phyloP scores from a whole-genome alignment of 2,329 filamentous ascomycete genomes.

The Botrytis byssoidea region DNA sequence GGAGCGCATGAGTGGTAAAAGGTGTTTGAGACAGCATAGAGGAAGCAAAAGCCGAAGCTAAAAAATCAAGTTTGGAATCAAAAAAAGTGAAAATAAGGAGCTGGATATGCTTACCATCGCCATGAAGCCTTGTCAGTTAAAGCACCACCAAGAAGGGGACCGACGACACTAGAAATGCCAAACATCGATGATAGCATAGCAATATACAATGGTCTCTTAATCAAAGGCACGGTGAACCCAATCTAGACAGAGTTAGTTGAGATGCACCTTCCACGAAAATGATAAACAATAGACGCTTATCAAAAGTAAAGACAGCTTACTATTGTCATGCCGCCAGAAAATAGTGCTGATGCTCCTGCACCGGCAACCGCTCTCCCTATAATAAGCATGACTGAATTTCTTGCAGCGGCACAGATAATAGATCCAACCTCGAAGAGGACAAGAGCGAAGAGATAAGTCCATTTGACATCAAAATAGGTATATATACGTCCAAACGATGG shows the following conservation, averaged over 20 bases:
- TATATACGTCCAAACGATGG: slow-evolving; percentile 40
- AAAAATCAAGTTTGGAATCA: neutral
- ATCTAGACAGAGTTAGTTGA: slow-evolving; percentile 35
- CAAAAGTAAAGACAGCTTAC: neutral
- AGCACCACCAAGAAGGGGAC: slow-evolving; percentile 42
- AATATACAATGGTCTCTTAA: slow-evolving; percentile 38
- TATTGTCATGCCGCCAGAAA: slow-evolving; percentile 36
- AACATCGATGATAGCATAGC: slow-evolving; percentile 39
- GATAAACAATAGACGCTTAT: too few relatives aligned
- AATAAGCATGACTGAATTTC: slow-evolving; percentile 40
- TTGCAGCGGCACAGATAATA: slow-evolving; percentile 40
- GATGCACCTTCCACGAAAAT: neutral
- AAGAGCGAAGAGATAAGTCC: slow-evolving; percentile 37
- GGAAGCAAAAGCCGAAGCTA: neutral
- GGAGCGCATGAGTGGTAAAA: too few relatives aligned
- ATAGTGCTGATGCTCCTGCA: slow-evolving; percentile 38
- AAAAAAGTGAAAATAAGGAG: neutral
- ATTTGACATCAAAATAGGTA: slow-evolving; percentile 40
- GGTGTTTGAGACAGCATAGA: neutral
- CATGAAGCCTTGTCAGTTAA: slow-evolving; percentile 43
- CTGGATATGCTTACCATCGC: slow-evolving; percentile 34
- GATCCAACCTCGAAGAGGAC: slow-evolving; percentile 42
- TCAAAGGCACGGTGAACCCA: slow-evolving; percentile 42
- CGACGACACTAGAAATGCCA: slow-evolving; percentile 39
- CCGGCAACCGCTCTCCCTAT: slow-evolving; percentile 41